Percentiles rank a stretch among this genome's conserved stretches.
Conservation (phyloP, 441 rosid genomes). For the Euphorbia celastroides region DNA sequence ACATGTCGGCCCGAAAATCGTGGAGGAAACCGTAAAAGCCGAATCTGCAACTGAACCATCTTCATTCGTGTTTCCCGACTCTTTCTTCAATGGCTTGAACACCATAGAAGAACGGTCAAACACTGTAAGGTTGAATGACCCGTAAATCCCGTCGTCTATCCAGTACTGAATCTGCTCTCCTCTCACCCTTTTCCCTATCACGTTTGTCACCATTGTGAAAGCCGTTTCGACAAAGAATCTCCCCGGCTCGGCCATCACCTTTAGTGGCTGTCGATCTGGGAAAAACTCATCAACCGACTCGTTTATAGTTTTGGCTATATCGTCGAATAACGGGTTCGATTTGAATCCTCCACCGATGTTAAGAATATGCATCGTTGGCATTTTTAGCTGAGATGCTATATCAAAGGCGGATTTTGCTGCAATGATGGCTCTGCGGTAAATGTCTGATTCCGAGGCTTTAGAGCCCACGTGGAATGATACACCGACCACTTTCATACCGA, state of each 20-base stretch:
- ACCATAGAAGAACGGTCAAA: neutral
- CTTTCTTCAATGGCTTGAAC: neutral
- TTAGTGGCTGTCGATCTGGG: neutral
- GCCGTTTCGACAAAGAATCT: too few species aligned
- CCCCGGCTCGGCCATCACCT: too few species aligned
- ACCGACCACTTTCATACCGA: slow-evolving; percentile 6
- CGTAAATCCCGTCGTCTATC: too few species aligned
- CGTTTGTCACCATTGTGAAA: too few species aligned
- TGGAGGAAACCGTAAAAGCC: neutral
- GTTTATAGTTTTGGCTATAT: neutral
- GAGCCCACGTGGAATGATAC: too few species aligned
- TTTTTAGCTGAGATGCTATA: neutral
- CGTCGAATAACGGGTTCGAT: neutral
- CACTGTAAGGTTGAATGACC: neutral
- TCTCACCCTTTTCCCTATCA: too few species aligned
- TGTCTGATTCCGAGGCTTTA: neutral
- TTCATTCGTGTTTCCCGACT: neutral
- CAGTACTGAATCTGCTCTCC: slow-evolving; percentile 13
- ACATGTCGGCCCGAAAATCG: slow-evolving; percentile 15
- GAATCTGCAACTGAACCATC: neutral
- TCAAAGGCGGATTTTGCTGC: slow-evolving; percentile 12
- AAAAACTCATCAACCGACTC: slow-evolving; percentile 9
- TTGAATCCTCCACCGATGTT: slow-evolving; percentile 16
- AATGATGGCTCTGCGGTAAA: neutral
- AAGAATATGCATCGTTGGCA: slow-evolving; percentile 8